These are phyloP conservation scores for Citrullus colocynthis DNA, from an alignment of 306 rosid species.

Conservation along the genomic window DNA sequence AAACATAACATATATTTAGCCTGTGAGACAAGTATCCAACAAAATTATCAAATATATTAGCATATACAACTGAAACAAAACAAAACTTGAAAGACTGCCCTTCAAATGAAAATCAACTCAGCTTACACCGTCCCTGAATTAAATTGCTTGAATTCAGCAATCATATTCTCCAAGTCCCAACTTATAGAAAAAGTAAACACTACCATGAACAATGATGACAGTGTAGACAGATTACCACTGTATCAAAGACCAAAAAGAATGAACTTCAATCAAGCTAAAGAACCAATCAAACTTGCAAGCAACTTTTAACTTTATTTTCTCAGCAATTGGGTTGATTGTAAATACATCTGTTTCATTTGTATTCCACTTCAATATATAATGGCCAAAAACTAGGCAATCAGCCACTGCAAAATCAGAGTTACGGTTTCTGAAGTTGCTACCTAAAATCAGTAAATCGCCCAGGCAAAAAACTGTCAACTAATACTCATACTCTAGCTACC, in stretches of 20 bases:
- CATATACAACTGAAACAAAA: too few species aligned
- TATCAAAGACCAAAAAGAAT: neutral
- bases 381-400: neutral
- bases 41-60: too few species aligned
- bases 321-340: neutral
- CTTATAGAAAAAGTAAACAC: neutral
- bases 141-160: neutral
- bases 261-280: neutral
- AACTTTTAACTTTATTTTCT: neutral
- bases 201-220: neutral
- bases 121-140: too few species aligned
- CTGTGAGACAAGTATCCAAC: too few species aligned
- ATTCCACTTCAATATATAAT: neutral
- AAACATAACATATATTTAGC: too few species aligned
- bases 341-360: neutral
- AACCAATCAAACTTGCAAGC: neutral
- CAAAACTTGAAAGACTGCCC: too few species aligned
- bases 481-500: neutral
- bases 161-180: neutral
- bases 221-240: neutral
- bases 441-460: neutral
- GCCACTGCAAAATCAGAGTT: neutral
- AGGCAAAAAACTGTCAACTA: neutral
- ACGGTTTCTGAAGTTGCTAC: neutral
- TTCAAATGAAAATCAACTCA: too few species aligned